Evolutionary conservation across 202 grass and related monocot genomes (phyloP), one percentile per base, ranked within the genome.

Genomic region (Eragrostis tef): DNA sequence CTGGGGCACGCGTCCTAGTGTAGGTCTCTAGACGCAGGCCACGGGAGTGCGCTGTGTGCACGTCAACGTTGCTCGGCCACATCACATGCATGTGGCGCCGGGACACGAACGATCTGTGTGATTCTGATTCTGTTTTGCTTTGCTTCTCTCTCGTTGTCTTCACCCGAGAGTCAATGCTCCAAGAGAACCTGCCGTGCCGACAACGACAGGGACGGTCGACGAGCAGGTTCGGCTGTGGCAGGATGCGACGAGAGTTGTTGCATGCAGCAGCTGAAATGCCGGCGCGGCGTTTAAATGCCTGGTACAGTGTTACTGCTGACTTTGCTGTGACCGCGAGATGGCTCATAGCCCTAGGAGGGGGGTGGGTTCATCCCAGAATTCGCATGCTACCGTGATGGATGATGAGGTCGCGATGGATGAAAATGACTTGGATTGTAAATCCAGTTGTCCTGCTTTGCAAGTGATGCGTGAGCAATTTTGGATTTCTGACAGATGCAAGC

Each of bases 201-300:
- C 7, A 59, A 25, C 58, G 58, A 26, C 58, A 27, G 11, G 3
- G 24, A 61, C 34, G 34, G 34, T 5, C 24, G 58, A 27, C 24
- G 24, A 12, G 11, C 24, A 39, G 58, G 24, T 29, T 61, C 58
- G 58, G 24, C 58, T 11, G 58, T 27, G 14, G 27, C 7, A 46
- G 21, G 34, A 25, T 26, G 29, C 29, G 29, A 31, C 29, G 29
- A 31, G 29, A 31, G 29, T 31, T 31, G 29, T 31, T 31, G 29
- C 31, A 24, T 10, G 54, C 20, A 0, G 54, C 56, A 62, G 43
- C 60, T 21, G 44, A 51, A 78, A 65, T 50, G 63, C 19, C 60
- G 44, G 75, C 75, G 59, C 59, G 26, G 58, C 42, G 3, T 78
- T 64, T n/a, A n/a, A 78, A 21, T 49, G 43, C 42, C 24, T 1